Evolutionary conservation across 192 early-diverging fungal genomes (phyloP), one percentile per base, ranked within the genome.

Genomic region (Backusella tuberculispora): DNA sequence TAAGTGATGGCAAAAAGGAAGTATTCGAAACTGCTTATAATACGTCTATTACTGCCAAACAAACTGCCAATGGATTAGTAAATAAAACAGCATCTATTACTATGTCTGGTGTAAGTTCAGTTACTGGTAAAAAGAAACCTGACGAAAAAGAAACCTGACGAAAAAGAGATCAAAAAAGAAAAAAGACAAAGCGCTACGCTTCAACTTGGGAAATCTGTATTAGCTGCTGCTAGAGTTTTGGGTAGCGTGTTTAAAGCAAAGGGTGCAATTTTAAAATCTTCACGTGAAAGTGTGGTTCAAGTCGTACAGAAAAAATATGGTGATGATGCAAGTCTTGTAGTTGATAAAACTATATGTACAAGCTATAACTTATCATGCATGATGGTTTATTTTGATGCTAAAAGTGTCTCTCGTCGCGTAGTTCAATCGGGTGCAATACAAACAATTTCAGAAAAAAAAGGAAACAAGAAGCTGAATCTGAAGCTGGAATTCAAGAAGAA

Each of bases 341-440:
- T 75, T 0, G 71, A 76, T 40, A 76, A 34, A 41, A 50, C 72
- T 40, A 15, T 80, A 8, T 66, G 72, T 26, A 34, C 70, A 17
- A 65, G 46, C n/a, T 42, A 41, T 4, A 68, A 71, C 24, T 24
- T 69, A 8, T 74, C 44, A 0, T 74, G 73, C 7, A 73, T 72
- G 34, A 53, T 80, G 43, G 70, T 80, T 1, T 80, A 76, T 53
- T 80, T 80, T 75, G 79, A 80, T 72, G 66, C 64, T 37, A 43
- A 56, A 19, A 74, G 79, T 14, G 69, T 80, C 5, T 66, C 71
- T 15, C 26, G 79, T 45, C 73, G 66, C 24, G 74, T 80, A 9
- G 34, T 76, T 8, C 13, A 26, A 6, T 42, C 21, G 37, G 40
- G 72, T 46, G 72, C 40, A 3, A 12, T 60, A 60, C 53, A 60